Evolutionary conservation across 345 rosid genomes (phyloP), one percentile per base, ranked within the genome.

Genomic region (Rhodamnia argentea): DNA sequence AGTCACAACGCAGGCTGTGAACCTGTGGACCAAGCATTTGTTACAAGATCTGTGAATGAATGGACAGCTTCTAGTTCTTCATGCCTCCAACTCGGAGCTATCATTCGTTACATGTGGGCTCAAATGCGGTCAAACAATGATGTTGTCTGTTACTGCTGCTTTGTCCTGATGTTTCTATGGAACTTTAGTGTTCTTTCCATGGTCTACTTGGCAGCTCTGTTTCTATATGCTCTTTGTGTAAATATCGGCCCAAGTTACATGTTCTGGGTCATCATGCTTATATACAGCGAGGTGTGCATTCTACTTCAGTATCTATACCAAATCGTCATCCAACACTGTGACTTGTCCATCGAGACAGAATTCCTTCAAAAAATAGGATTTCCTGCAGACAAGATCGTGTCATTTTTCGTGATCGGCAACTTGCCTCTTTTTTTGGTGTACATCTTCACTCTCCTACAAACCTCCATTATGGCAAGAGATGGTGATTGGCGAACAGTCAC

Each of bases 81-180:
- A 85, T 85, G 75, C 85, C 76, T 29, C 70, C 88, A 91, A 75
- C 83, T 91, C 20, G 87, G 89, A 55, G 84, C 83, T 87, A 90
- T 91, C 75, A 84, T 89, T 57, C 82, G 75, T 5, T 89, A 87
- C 86, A 88, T 91, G 50, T 91, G 92, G 93, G 83, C 85, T 37
- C 90, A 89, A 84, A 89, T 91, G 91, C 87, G 89, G 70, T 89
- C 90, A 52, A 91, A 91, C 85, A 88, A 90, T 53, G 92, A 91
- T 44, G 75, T 90, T 53, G 92, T 91, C 50, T 91, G 93, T 54
- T 91, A 91, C 86, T 90, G 90, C 56, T 91, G 90, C 89, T 91
- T 91, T 52, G 86, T 91, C 86, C 84, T 91, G 50, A 86, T 89
- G 14, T 91, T 90, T 84, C 76, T 91, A 22, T 91, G 93, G 93